phyloP scores from a whole-genome alignment of 495 filamentous ascomycete species.

The Saxispiralis lemnorum region DNA sequence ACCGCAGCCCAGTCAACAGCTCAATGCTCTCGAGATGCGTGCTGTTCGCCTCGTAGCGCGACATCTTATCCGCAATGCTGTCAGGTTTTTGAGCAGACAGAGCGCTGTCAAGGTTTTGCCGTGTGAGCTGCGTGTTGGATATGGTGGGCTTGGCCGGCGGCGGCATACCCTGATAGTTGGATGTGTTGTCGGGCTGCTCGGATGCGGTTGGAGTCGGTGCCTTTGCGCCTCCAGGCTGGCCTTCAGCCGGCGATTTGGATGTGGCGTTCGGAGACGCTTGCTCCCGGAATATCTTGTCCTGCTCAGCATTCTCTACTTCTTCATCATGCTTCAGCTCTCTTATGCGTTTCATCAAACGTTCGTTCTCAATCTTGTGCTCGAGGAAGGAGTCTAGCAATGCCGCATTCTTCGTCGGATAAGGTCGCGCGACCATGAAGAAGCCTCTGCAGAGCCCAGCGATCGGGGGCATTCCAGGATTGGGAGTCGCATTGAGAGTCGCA shows the following conservation, averaged over 20 bases:
- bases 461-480: slow-evolving; percentile 25
- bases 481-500: slow-evolving; percentile 31
- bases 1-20: slow-evolving; percentile 78
- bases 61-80: slow-evolving; percentile 61
- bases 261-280: slow-evolving; percentile 18
- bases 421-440: slow-evolving; percentile 84
- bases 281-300: slow-evolving; percentile 25
- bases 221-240: background rate
- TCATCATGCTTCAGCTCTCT: slow-evolving; percentile 74
- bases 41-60: slow-evolving; percentile 45
- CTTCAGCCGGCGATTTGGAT: slow-evolving; percentile 9
- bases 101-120: slow-evolving; percentile 63
- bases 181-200: background rate
- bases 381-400: slow-evolving; percentile 79
- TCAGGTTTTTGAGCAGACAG: slow-evolving; percentile 51
- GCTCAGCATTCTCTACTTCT: slow-evolving; percentile 49
- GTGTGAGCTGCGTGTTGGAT: slow-evolving; percentile 47
- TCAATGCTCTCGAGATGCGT: slow-evolving; percentile 79
- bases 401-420: slow-evolving; percentile 77
- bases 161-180: slow-evolving; percentile 38
- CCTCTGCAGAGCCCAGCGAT: slow-evolving; percentile 56
- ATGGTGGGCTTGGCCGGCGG: slow-evolving; percentile 46
- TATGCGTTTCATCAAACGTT: slow-evolving; percentile 67
- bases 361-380: slow-evolving; percentile 96
- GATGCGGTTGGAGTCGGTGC: background rate